A percentile compares a stretch with the other conserved stretches of the same genome.
Conservation (phyloP, 495 filamentous ascomycete species). For the Penicillium odoratum region DNA sequence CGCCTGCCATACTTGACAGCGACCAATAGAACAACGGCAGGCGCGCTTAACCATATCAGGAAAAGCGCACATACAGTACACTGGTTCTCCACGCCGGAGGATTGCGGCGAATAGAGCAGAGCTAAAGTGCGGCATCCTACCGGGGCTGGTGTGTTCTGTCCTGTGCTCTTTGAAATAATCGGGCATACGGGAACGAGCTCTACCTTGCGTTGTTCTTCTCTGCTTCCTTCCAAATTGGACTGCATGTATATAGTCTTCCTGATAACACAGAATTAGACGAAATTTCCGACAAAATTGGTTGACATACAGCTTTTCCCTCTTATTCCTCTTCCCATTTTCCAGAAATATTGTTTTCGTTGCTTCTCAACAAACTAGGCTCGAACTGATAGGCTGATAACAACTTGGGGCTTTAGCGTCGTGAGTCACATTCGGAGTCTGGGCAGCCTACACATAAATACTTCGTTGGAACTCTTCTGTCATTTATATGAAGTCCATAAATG, state of each 20-base stretch:
- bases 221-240: no score
- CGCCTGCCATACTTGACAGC: background rate
- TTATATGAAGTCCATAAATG: background rate
- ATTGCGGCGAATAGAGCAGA: background rate
- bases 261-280: no score
- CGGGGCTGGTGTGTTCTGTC: no score
- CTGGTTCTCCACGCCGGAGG: background rate
- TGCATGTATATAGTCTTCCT: no score
- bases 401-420: background rate
- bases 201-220: no score
- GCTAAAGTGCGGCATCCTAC: no score
- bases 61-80: background rate
- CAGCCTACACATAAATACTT: background rate
- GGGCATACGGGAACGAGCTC: no score
- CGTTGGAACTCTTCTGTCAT: background rate
- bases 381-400: background rate
- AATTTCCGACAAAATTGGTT: no score
- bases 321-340: background rate
- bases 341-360: background rate
- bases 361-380: background rate
- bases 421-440: background rate
- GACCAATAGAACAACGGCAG: constrained; percentile 2
- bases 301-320: no score
- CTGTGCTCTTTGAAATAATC: no score
- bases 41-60: background rate